phyloP scores from a whole-genome alignment of 2,329 filamentous ascomycete species.

The Neophaeococcomyces mojaviensis region DNA sequence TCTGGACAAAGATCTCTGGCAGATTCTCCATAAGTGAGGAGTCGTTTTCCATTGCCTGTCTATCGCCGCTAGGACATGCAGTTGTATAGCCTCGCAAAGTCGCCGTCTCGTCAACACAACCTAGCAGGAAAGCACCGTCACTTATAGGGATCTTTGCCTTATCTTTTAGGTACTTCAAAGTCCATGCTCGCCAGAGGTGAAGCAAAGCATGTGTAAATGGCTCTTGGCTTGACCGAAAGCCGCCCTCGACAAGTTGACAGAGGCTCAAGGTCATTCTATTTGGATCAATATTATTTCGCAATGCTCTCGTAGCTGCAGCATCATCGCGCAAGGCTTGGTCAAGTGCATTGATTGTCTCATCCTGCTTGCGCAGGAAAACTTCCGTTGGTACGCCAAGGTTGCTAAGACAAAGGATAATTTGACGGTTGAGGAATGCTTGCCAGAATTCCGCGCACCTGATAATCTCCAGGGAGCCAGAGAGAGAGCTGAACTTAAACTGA shows the following conservation, averaged over 20 bases:
- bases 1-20: slow-evolving; percentile 84
- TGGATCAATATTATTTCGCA: slow-evolving; percentile 72
- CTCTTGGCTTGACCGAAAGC: slow-evolving; percentile 67
- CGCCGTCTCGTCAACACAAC: slow-evolving; percentile 77
- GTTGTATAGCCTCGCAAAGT: slow-evolving; percentile 64
- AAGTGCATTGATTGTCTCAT: slow-evolving; percentile 61
- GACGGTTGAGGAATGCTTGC: slow-evolving; percentile 75
- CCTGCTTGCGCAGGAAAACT: slow-evolving; percentile 63
- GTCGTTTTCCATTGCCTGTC: slow-evolving; percentile 30
- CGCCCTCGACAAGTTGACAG: slow-evolving; percentile 67
- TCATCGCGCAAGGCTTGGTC: slow-evolving; percentile 62
- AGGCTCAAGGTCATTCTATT: slow-evolving; percentile 72
- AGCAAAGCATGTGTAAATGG: slow-evolving; percentile 77
- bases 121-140: slow-evolving; percentile 78
- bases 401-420: slow-evolving; percentile 80
- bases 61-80: slow-evolving; percentile 30
- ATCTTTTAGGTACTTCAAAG: slow-evolving; percentile 81
- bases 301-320: slow-evolving; percentile 55
- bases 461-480: slow-evolving; percentile 70
- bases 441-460: slow-evolving; percentile 72
- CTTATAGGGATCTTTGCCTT: slow-evolving; percentile 80
- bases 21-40: slow-evolving; percentile 41
- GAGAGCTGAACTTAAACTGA: slow-evolving; percentile 76
- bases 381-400: slow-evolving; percentile 62
- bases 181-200: slow-evolving; percentile 80